Conservation (phyloP, 768 basidiomycete species). For the Calocybe indica region DNA sequence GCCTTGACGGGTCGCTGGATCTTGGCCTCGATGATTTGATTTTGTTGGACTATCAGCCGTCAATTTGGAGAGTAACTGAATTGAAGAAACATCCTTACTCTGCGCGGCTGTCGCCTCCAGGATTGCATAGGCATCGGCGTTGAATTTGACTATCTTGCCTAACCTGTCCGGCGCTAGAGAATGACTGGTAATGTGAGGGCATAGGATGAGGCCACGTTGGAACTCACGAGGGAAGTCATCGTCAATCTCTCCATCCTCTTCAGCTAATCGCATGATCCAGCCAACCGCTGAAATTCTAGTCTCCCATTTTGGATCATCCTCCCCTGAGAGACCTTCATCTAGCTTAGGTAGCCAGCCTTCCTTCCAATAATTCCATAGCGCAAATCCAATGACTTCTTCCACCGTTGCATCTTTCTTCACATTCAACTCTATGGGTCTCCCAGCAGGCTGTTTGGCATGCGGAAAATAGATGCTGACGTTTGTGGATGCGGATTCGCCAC, state of each 20-base stretch:
- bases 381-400: conserved; percentile 94
- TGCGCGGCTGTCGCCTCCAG: conserved; percentile 70
- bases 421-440: conserved; percentile 62
- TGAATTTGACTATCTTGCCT: conserved; percentile 82
- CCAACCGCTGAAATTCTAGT: conserved; percentile 68
- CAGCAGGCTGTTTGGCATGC: conserved; percentile 54
- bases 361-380: conserved; percentile 92
- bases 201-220: neutral
- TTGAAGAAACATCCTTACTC: conserved; percentile 33
- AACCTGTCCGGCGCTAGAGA: conserved; percentile 83
- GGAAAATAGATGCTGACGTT: conserved; percentile 84
- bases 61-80: conserved; percentile 2
- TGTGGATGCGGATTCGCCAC: conserved; percentile 56
- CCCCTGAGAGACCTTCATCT: conserved; percentile 55
- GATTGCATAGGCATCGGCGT: conserved; percentile 85
- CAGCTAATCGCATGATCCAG: conserved; percentile 91
- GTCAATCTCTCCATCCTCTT: conserved; percentile 97
- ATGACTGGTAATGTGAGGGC: conserved; percentile 4
- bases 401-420: conserved; percentile 87
- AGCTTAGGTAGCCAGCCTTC: conserved; percentile 75
- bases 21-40: conserved; percentile 69
- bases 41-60: conserved; percentile 56
- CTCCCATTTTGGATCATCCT: conserved; percentile 56
- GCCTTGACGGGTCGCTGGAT: conserved; percentile 80
- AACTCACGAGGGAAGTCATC: conserved; percentile 94